Conservation (phyloP, 108 stramenopile species). For the Skeletonema marinoi region DNA sequence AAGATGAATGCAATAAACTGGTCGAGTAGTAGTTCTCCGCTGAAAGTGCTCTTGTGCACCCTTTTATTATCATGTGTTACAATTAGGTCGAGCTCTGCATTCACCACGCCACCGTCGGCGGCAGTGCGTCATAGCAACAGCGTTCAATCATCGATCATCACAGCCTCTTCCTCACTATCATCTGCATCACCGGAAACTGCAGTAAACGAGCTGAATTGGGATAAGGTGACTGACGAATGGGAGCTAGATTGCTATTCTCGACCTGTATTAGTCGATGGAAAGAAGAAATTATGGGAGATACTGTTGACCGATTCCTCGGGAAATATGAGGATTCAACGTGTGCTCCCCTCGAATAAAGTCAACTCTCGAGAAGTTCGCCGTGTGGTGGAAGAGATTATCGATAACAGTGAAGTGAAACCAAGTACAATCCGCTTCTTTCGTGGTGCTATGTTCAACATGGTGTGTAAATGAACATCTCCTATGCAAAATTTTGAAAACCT, state of each 20-base stretch:
- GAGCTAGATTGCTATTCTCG: slow-evolving; percentile 93
- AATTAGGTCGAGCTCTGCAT: neutral
- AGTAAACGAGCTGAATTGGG: slow-evolving; percentile 20
- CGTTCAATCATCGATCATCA: neutral
- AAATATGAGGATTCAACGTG: slow-evolving; percentile 65
- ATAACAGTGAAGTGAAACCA: slow-evolving; percentile 73
- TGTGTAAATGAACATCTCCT: slow-evolving; percentile 27
- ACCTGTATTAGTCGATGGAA: slow-evolving; percentile 81
- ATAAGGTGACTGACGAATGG: slow-evolving; percentile 67
- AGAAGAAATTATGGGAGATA: slow-evolving; percentile 96
- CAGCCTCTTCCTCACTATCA: slow-evolving; percentile 7
- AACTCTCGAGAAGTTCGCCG: slow-evolving; percentile 90
- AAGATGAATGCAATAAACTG: neutral
- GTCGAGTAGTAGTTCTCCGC: neutral
- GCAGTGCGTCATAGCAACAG: neutral
- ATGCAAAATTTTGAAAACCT: neutral
- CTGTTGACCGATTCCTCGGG: slow-evolving; percentile 91
- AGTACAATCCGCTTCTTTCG: slow-evolving; percentile 93
- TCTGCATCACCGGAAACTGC: slow-evolving; percentile 15
- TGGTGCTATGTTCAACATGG: slow-evolving; percentile 98
- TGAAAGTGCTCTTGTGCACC: neutral
- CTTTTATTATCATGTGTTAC: neutral
- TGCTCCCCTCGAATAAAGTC: slow-evolving; percentile 83
- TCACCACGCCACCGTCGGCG: neutral
- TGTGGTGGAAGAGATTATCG: slow-evolving; percentile 86